Evolutionary conservation across 768 basidiomycete species (phyloP), one percentile per base, ranked within the genome.

Genomic region (Rhodotorula graminis): DNA sequence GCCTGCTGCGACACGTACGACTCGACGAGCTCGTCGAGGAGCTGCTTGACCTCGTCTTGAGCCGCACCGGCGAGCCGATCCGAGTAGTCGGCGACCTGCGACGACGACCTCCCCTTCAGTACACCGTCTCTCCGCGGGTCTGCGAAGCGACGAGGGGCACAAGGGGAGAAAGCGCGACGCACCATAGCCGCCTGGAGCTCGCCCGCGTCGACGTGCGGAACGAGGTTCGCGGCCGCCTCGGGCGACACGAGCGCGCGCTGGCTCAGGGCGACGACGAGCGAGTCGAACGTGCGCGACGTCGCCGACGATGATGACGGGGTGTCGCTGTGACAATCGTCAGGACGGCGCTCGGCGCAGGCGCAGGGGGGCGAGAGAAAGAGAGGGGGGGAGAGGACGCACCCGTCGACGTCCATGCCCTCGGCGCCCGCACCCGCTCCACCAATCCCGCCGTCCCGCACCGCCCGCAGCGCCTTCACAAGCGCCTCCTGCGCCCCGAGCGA

Each of bases 401-500:
- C 31, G 49, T 72, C 65, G 10, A 67, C 42, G 3, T 72, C 61
- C 65, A 63, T 67, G 3, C 49, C 46, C 0, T 63, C 29, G 7
- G 6, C 44, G 12, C 25, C 37, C 44, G 47, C 14, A n/a, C 15
- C 5, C 37, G 2, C n/a, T 14, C 18, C 11, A 0, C 50, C 4
- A 1, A 37, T 31, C 1, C 33, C n/a, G 5, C 23, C 16, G 16
- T 16, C 12, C 2, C 40, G 33, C 18, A 67, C 57, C 25, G 58
- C 57, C 18, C 46, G 47, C 3, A 72, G 14, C 0, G 61, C 65
- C 0, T 21, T 18, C 9, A 37, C 65, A 27, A 72, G 62, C 2
- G 49, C 21, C 3, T 49, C 60, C n/a, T 61, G 46, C 12, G 37
- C 37, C 5, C 9, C 37, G 37, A 66, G 46, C 64, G 65, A 27